Evolutionary conservation across 768 basidiomycete genomes (phyloP).

Genomic region (Serendipita sp.): DNA sequence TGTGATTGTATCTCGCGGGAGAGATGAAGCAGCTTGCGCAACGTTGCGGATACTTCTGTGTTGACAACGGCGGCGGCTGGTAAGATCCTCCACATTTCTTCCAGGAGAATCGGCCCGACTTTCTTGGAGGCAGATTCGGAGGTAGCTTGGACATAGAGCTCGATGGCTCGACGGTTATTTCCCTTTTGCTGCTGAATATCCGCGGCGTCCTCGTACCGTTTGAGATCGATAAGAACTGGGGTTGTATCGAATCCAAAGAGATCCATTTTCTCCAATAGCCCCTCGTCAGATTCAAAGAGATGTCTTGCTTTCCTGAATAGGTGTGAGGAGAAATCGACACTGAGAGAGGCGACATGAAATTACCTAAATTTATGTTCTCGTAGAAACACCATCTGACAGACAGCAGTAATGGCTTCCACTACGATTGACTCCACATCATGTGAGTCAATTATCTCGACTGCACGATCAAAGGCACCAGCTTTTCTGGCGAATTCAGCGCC

Average conservation of each 20-base stretch:
- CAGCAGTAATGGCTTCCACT: slow-evolving; percentile 7
- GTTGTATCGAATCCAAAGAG: not conserved
- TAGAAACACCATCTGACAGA: not conserved
- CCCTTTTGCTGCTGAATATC: too few relatives aligned
- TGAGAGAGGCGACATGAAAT: not conserved
- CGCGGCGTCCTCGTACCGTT: not conserved
- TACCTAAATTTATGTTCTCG: not conserved
- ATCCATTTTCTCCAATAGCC: not conserved
- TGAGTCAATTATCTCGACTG: slow-evolving; percentile 27
- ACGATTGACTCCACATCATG: slow-evolving; percentile 22
- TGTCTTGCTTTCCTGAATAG: not conserved
- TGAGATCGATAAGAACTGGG: not conserved
- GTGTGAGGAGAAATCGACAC: not conserved
- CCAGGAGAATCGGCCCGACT: not conserved
- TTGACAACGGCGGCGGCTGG: not conserved
- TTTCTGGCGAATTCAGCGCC: slow-evolving; percentile 36
- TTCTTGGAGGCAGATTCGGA: not conserved
- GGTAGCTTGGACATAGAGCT: not conserved
- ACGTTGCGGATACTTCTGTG: not conserved
- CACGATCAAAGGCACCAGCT: slow-evolving; percentile 35
- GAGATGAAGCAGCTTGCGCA: not conserved
- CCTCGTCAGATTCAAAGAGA: slow-evolving; percentile 1
- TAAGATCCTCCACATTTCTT: not conserved
- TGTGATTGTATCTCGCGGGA: not conserved
- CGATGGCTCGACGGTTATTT: too few relatives aligned